A percentile compares a stretch with the other conserved stretches of the same genome.
phyloP scores from a whole-genome alignment of 345 rosid genomes.

The Lepidium didymum region DNA sequence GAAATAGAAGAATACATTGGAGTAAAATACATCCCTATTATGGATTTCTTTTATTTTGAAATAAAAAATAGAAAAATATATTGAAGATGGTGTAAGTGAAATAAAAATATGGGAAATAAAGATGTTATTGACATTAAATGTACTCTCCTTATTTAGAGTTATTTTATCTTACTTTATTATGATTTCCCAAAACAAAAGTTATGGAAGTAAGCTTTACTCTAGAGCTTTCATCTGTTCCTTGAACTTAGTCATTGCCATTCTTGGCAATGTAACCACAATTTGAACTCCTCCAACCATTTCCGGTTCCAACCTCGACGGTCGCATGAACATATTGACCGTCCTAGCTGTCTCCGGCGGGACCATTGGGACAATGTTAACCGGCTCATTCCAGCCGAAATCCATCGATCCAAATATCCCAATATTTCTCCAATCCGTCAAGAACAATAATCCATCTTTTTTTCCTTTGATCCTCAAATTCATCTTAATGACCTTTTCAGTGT shows the following conservation, averaged over 20 bases:
- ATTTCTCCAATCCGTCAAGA: slow-evolving; percentile 17
- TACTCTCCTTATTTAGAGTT: too few relatives aligned
- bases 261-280: slow-evolving; percentile 13
- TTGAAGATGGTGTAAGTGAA: too few relatives aligned
- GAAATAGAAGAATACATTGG: too few relatives aligned
- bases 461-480: background rate
- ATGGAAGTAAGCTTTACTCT: background rate
- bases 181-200: background rate
- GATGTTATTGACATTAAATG: too few relatives aligned
- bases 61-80: too few relatives aligned
- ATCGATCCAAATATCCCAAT: slow-evolving; percentile 15
- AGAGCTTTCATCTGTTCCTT: slow-evolving; percentile 7
- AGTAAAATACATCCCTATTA: too few relatives aligned
- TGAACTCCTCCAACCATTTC: slow-evolving; percentile 12
- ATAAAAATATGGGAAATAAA: too few relatives aligned
- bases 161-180: too few relatives aligned
- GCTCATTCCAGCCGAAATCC: slow-evolving; percentile 27
- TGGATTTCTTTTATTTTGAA: too few relatives aligned
- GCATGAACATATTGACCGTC: slow-evolving; percentile 2
- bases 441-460: background rate
- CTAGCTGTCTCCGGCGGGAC: slow-evolving; percentile 2
- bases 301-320: slow-evolving; percentile 10
- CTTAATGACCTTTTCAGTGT: background rate
- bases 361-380: slow-evolving; percentile 12
- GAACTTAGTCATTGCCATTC: slow-evolving; percentile 5